Evolutionary conservation across 1,284 basidiomycete genomes (phyloP), one percentile per base, ranked within the genome.

Genomic region (Malassezia slooffiae): DNA sequence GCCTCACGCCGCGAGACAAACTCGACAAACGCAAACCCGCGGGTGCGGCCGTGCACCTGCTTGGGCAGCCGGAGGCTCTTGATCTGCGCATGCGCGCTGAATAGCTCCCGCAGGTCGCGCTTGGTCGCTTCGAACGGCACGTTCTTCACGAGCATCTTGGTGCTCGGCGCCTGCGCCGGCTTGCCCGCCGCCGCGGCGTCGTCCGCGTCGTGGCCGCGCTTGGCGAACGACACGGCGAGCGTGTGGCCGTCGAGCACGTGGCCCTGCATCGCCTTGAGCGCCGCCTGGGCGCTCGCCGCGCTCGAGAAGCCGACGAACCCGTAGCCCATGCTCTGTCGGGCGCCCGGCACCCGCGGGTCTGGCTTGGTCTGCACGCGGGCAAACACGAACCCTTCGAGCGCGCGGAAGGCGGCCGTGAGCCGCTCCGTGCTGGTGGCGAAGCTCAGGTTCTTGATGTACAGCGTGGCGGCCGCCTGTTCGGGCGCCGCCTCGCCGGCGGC

Each of bases 21-120:
- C 59, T 97, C 91, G 55, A 96, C 76, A 74, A 97, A 97, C 1
- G 86, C 91, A 68, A 96, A 97, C 8, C 91, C 91, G 22, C 91
- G 80, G 13, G 55, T 60, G 0, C 56, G 47, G 15, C 52, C 54
- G 43, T 22, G 90, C 81, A 8, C 89, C 80, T 7, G 87, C 85
- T 72, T 91, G n/a, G 63, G 64, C n/a, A 67, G 39, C 1, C 62
- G 58, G 15, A 69, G 60, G 16, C 54, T 57, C 35, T 63, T 62
- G 22, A 96, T 78, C 54, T 85, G 81, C 1, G 89, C 90, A 58
- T 95, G 86, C 0, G 85, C 78, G 17, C 85, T 43, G 45, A 55
- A 55, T 21, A 96, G 72, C 52, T 85, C 82, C 41, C 83, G 76
- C 16, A 97, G 77, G 57, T 97, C 91, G 73, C 85, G 87, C 75